phyloP scores from a whole-genome alignment of 306 rosid species.

The Vachellia pachyceras region DNA sequence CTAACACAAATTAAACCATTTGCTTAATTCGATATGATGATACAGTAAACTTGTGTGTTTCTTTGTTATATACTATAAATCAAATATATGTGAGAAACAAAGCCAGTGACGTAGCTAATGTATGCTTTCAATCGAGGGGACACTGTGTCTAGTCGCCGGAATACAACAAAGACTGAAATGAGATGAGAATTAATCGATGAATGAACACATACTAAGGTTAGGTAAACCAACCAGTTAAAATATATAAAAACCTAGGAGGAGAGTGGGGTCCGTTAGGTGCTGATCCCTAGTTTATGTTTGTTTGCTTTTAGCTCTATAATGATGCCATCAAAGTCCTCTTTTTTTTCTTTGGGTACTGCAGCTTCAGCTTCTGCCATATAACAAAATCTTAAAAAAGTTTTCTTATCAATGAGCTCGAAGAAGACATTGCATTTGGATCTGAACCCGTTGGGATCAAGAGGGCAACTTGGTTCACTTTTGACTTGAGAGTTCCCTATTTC shows the following conservation, averaged over 20 bases:
- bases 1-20: background rate
- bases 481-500: slow-evolving; percentile 35
- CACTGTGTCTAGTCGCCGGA: slow-evolving; percentile 67
- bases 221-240: slow-evolving; percentile 66
- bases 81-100: slow-evolving; percentile 22
- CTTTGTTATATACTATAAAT: background rate
- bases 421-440: slow-evolving; percentile 58
- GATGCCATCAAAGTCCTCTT: slow-evolving; percentile 36
- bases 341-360: background rate
- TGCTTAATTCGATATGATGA: slow-evolving; percentile 13
- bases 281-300: slow-evolving; percentile 45
- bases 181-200: slow-evolving; percentile 26
- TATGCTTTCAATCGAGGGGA: slow-evolving; percentile 73
- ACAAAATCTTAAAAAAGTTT: slow-evolving; percentile 39
- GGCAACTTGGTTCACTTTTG: slow-evolving; percentile 48
- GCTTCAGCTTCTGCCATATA: slow-evolving; percentile 28
- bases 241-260: slow-evolving; percentile 35
- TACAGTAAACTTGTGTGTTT: background rate
- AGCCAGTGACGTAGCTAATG: slow-evolving; percentile 41
- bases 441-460: slow-evolving; percentile 35
- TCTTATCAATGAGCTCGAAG: slow-evolving; percentile 55
- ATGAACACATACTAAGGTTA: slow-evolving; percentile 40
- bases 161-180: slow-evolving; percentile 59
- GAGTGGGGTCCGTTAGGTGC: slow-evolving; percentile 59
- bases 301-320: slow-evolving; percentile 44